Percentiles rank a stretch among this genome's conserved stretches.
Evolutionary conservation across 176 grass and related monocot species (phyloP).

Genomic region (Carex pumila): DNA sequence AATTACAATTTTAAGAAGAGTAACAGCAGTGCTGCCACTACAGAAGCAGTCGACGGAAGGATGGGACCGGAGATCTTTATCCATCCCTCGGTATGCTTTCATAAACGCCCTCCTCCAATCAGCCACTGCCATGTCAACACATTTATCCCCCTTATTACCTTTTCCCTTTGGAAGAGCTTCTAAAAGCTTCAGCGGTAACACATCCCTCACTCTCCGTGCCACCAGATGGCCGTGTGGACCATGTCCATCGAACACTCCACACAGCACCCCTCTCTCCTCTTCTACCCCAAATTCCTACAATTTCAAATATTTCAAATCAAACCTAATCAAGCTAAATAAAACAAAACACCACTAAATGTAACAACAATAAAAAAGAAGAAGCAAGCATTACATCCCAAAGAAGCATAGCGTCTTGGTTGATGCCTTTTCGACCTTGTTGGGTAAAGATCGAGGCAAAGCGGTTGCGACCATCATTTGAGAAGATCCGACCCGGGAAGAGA

Average conservation of each 20-base stretch:
- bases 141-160: not conserved
- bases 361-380: not conserved
- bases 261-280: conserved; percentile 57
- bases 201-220: conserved; percentile 70
- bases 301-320: not conserved
- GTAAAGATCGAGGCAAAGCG: conserved; percentile 60
- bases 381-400: conserved; percentile 77
- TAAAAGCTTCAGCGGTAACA: conserved; percentile 75
- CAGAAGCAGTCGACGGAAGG: conserved; percentile 71
- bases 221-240: conserved; percentile 87
- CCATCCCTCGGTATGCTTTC: conserved; percentile 80
- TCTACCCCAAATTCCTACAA: conserved; percentile 50
- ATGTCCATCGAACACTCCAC: conserved; percentile 96
- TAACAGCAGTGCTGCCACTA: conserved; percentile 90
- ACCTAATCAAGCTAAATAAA: not conserved
- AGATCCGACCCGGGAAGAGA: conserved; percentile 67
- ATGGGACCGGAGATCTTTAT: conserved; percentile 88
- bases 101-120: conserved; percentile 76
- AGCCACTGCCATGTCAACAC: not conserved
- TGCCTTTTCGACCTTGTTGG: conserved; percentile 91
- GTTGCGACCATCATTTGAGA: conserved; percentile 85
- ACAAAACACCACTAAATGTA: not conserved
- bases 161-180: conserved; percentile 39
- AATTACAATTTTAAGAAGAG: conserved; percentile 79
- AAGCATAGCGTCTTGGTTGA: conserved; percentile 99